Base-by-base conservation (phyloP, 306 rosid genomes). In the Acacia confusa region DNA sequence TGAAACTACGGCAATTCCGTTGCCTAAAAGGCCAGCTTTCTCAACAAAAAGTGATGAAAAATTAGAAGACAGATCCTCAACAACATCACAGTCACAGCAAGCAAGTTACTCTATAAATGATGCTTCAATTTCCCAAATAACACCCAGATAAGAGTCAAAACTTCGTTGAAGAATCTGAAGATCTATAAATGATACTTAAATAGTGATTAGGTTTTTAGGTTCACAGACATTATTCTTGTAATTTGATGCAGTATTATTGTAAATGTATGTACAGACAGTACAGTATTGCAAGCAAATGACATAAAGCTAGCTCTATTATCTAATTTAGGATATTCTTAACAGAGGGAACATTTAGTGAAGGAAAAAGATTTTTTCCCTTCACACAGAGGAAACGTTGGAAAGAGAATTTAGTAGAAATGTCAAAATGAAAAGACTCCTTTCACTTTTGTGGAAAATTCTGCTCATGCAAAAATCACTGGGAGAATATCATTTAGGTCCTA, bases 11-110 rank as follows among this genome's bases (percentile, higher is more conserved):
- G 81, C 81, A 24, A n/a, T 83, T 25, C 47, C 50, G 3, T 36
- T 7, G 64, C 90, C 90, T 53, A 81, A 74, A 44, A 84, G n/a
- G 57, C 83, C 84, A 11, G 88, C 88, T 60, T 89, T 82, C 80
- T 78, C 86, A 6, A 17, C 11, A 2, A 67, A 64, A 81, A 53
- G 34, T 20, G 64, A 52, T 72, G 71, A 44, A 47, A n/a, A 70
- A n/a, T 12, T 30, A 4, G 34, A 70, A 30, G 7, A 17, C 6
- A 15, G 25, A 40, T 30, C 30, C 63, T 30, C 61, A 40, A 9
- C 64, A 55, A 9, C 64, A 55, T 55, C 64, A 57, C 28, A 57
- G 24, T 24, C 30, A 30, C 58, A 16, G 83, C 65, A 57, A 65
- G 24, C 45, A 36, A 34, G 47, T 66, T 34, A 27, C 36, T 66